These are phyloP conservation scores for Astrephomene gubernaculifera DNA, from an alignment of 139 green algal species.

Conservation along the genomic window DNA sequence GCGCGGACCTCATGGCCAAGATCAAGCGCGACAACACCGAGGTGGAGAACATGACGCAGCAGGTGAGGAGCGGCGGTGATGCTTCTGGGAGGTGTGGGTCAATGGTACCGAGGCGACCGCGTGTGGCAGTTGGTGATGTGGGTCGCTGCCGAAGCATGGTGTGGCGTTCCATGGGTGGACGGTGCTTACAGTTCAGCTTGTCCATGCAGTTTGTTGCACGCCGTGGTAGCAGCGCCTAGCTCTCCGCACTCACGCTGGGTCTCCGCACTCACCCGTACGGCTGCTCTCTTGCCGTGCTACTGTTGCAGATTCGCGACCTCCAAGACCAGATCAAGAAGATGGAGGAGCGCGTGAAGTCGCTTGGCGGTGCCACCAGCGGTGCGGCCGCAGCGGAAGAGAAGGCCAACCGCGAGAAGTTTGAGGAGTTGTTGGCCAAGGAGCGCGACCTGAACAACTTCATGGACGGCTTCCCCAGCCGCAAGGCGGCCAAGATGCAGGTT, in stretches of 20 bases:
- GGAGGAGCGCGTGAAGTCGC: slow-evolving; percentile 50
- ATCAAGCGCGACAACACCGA: slow-evolving; percentile 82
- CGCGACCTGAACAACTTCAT: slow-evolving; percentile 76
- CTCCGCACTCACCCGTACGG: too few relatives aligned
- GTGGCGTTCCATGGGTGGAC: too few relatives aligned
- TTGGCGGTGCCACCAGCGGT: slow-evolving; percentile 15
- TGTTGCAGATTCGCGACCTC: slow-evolving; percentile 47
- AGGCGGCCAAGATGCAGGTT: slow-evolving; percentile 55
- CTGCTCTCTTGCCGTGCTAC: too few relatives aligned
- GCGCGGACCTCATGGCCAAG: slow-evolving; percentile 68
- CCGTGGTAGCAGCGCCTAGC: too few relatives aligned
- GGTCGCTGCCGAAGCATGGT: too few relatives aligned
- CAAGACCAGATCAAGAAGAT: slow-evolving; percentile 69
- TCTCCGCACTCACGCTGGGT: too few relatives aligned
- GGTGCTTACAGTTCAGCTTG: too few relatives aligned
- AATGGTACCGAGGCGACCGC: too few relatives aligned
- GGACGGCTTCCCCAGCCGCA: slow-evolving; percentile 65
- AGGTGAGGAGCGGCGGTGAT: slow-evolving; percentile 38
- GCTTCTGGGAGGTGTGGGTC: too few relatives aligned
- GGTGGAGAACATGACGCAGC: slow-evolving; percentile 50
- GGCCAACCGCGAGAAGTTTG: slow-evolving; percentile 67
- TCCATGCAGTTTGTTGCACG: too few relatives aligned
- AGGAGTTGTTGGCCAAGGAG: slow-evolving; percentile 75
- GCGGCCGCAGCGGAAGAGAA: slow-evolving; percentile 36
- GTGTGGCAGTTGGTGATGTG: too few relatives aligned